These are phyloP conservation scores for Primulina tabacum DNA, from an alignment of 257 asterid genomes.

Conservation along the genomic window DNA sequence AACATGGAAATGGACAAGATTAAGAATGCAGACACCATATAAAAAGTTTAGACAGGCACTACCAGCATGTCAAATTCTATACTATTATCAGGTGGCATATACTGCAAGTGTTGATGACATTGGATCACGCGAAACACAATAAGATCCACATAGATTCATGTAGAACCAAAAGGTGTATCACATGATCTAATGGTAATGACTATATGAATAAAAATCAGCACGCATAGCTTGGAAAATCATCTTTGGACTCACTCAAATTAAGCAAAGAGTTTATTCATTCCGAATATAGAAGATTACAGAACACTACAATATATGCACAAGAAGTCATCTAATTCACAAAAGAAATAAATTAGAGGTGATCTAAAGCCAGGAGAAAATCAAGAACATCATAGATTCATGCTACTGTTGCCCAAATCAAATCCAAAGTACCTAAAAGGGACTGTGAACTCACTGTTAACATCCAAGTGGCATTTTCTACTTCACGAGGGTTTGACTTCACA, in stretches of 20 bases:
- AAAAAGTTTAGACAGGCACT: not conserved
- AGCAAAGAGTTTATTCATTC: not conserved
- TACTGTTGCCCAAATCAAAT: not conserved
- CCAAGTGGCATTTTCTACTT: conserved; percentile 87
- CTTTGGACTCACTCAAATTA: not conserved
- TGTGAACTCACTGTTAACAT: conserved; percentile 66
- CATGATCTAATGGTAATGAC: not conserved
- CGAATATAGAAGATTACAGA: not conserved
- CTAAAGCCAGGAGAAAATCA: not conserved
- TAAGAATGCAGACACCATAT: not conserved
- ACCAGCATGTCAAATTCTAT: not conserved
- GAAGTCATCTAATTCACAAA: not conserved
- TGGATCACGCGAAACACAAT: not conserved
- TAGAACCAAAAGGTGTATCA: not conserved
- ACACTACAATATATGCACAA: not conserved
- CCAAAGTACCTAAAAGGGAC: not conserved
- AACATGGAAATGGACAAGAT: not conserved
- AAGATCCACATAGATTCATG: not conserved
- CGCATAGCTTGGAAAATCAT: not conserved
- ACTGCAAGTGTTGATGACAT: not conserved
- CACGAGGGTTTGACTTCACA: conserved; percentile 80
- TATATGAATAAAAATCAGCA: not conserved
- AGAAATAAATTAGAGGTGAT: not conserved
- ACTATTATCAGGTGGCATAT: not conserved
- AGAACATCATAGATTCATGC: not conserved